phyloP scores from a whole-genome alignment of 2,329 filamentous ascomycete species.

The Pseudomassariella vexata region DNA sequence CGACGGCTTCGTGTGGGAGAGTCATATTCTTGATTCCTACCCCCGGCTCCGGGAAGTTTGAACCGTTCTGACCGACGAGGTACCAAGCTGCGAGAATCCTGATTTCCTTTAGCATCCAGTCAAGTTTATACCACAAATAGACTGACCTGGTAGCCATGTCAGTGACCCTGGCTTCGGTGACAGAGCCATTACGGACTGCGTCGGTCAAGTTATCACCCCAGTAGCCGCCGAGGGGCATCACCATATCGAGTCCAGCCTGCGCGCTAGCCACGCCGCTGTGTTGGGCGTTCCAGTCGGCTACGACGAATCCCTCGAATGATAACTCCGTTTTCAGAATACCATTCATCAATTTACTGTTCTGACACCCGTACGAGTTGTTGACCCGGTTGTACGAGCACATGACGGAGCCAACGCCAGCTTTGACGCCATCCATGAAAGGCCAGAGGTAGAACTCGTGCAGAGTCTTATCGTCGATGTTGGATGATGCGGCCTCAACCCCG shows the following conservation, averaged over 20 bases:
- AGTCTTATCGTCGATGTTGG: slow-evolving; percentile 60
- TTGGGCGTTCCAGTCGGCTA: slow-evolving; percentile 65
- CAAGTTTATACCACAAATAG: slow-evolving; percentile 30
- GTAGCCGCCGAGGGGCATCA: slow-evolving; percentile 53
- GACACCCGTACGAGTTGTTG: slow-evolving; percentile 69
- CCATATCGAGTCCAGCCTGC: slow-evolving; percentile 62
- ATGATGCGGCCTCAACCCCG: slow-evolving; percentile 46
- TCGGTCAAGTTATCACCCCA: slow-evolving; percentile 65
- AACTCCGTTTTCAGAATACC: slow-evolving; percentile 59
- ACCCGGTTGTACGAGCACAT: slow-evolving; percentile 69
- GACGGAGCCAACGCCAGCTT: slow-evolving; percentile 48
- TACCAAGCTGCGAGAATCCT: slow-evolving; percentile 60
- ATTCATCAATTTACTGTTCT: slow-evolving; percentile 66
- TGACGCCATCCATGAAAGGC: slow-evolving; percentile 58
- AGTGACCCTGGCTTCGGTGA: slow-evolving; percentile 64
- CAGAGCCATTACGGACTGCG: slow-evolving; percentile 70
- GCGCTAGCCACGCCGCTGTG: slow-evolving; percentile 52
- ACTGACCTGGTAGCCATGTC: slow-evolving; percentile 69
- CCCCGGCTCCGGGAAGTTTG: slow-evolving; percentile 37
- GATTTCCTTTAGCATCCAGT: slow-evolving; percentile 41
- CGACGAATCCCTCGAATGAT: slow-evolving; percentile 63
- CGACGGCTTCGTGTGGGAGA: slow-evolving; percentile 35
- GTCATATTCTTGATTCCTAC: slow-evolving; percentile 58
- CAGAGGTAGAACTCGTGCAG: slow-evolving; percentile 62
- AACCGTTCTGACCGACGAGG: slow-evolving; percentile 44